Conservation (phyloP, 2,329 filamentous ascomycete species). For the Monosporascus sp. region DNA sequence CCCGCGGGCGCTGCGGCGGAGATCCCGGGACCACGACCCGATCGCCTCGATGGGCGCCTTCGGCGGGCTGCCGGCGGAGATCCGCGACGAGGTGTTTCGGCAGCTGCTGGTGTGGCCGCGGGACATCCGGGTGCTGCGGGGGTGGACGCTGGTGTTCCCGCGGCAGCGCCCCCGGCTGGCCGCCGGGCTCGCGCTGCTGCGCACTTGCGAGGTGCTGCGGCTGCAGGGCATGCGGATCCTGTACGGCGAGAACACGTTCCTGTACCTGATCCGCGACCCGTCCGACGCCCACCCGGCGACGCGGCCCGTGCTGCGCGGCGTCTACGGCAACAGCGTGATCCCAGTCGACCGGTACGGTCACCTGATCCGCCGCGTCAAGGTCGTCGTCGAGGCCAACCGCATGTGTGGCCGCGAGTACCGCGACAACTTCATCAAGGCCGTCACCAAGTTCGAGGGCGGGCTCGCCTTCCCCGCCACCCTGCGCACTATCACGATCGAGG, state of each 20-base stretch:
- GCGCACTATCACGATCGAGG: slow-evolving; percentile 37
- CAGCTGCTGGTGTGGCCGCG: slow-evolving; percentile 22
- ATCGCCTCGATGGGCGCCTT: slow-evolving; percentile 9
- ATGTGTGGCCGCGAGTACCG: slow-evolving; percentile 18
- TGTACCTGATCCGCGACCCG: slow-evolving; percentile 40
- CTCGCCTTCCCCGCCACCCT: slow-evolving; percentile 24
- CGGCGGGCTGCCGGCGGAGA: slow-evolving; percentile 21
- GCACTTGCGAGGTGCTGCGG: slow-evolving; percentile 28
- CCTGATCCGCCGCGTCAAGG: slow-evolving; percentile 35
- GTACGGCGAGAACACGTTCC: slow-evolving; percentile 44
- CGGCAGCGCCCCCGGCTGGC: slow-evolving; percentile 23
- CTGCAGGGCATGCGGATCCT: slow-evolving; percentile 36
- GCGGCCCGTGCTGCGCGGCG: slow-evolving; percentile 10
- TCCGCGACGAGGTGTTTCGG: slow-evolving; percentile 29
- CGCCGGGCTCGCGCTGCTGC: slow-evolving; percentile 30
- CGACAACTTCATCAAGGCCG: slow-evolving; percentile 28
- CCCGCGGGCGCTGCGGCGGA: background rate
- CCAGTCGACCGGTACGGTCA: slow-evolving; percentile 32
- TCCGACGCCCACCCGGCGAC: slow-evolving; percentile 5
- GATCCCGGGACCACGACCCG: background rate
- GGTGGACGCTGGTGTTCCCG: slow-evolving; percentile 27
- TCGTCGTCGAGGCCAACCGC: slow-evolving; percentile 40
- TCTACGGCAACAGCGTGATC: slow-evolving; percentile 26
- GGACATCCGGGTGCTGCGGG: slow-evolving; percentile 26
- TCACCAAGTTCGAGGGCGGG: slow-evolving; percentile 28